A percentile compares a stretch with the other conserved stretches of the same genome.
Evolutionary conservation across 2,329 filamentous ascomycete genomes (phyloP).

Genomic region (Aspergillus hortae): DNA sequence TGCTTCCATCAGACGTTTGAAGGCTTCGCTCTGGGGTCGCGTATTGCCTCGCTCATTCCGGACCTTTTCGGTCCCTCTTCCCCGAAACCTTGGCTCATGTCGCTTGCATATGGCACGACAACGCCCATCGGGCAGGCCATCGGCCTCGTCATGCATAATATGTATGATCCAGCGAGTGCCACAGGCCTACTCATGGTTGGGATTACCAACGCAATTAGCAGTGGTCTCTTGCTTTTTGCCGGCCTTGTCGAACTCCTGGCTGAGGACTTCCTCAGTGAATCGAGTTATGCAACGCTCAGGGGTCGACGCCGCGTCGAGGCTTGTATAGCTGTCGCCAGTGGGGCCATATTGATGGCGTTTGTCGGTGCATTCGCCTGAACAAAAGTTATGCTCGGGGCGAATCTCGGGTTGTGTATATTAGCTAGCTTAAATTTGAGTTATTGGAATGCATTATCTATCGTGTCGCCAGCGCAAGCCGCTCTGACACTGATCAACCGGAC

Average conservation of each 20-base stretch:
- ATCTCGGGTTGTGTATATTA: too few relatives aligned
- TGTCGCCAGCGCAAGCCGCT: too few relatives aligned
- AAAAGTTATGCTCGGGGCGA: too few relatives aligned
- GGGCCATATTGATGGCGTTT: slow-evolving; percentile 61
- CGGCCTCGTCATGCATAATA: slow-evolving; percentile 69
- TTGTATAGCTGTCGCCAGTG: slow-evolving; percentile 58
- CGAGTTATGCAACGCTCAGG: slow-evolving; percentile 58
- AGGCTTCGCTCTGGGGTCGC: slow-evolving; percentile 77
- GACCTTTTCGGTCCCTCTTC: slow-evolving; percentile 65
- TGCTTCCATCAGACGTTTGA: slow-evolving; percentile 87
- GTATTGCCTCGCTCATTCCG: slow-evolving; percentile 72
- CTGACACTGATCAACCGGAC: too few relatives aligned
- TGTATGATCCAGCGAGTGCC: slow-evolving; percentile 76
- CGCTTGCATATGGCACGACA: slow-evolving; percentile 62
- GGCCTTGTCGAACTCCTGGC: slow-evolving; percentile 79
- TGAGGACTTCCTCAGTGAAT: slow-evolving; percentile 73
- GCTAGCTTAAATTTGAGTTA: too few relatives aligned
- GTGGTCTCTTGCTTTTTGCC: slow-evolving; percentile 75
- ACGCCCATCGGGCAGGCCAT: slow-evolving; percentile 83
- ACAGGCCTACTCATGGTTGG: slow-evolving; percentile 77
- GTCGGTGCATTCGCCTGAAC: slow-evolving; percentile 62
- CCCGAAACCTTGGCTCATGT: slow-evolving; percentile 70
- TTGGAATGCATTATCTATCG: too few relatives aligned
- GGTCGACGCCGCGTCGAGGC: slow-evolving; percentile 60
- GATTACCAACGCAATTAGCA: slow-evolving; percentile 81